These are phyloP conservation scores for Cicer yamashitae DNA, from an alignment of 306 rosid genomes.

Conservation along the genomic window DNA sequence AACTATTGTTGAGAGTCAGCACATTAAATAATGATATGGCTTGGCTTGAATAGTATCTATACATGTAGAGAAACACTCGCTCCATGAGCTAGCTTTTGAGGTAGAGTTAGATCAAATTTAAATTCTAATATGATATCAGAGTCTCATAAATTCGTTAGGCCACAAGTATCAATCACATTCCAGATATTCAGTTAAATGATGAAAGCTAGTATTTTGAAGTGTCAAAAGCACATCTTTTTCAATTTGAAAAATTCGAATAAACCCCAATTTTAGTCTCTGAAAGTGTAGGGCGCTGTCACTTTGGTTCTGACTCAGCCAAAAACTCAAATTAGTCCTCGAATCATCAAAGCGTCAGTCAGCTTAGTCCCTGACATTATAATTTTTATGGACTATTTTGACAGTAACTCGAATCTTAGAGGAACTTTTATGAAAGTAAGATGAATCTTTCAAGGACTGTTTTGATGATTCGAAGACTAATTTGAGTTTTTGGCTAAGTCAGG, in stretches of 20 bases:
- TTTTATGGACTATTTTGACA: too few species aligned
- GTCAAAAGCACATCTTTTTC: not conserved
- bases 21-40: not conserved
- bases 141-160: not conserved
- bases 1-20: not conserved
- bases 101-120: not conserved
- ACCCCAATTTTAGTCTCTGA: not conserved
- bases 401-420: too few species aligned
- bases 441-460: too few species aligned
- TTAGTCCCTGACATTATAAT: too few species aligned
- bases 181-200: not conserved
- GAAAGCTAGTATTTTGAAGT: conserved; percentile 2
- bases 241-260: conserved; percentile 6
- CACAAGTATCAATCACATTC: not conserved
- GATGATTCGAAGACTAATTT: not conserved
- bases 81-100: not conserved
- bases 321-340: too few species aligned
- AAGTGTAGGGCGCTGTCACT: too few species aligned
- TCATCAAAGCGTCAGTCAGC: too few species aligned
- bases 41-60: not conserved
- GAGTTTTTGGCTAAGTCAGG: not conserved
- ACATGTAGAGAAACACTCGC: not conserved
- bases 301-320: too few species aligned
- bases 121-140: not conserved
- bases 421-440: too few species aligned